Evolutionary conservation across 495 filamentous ascomycete species (phyloP).

Genomic region (Lasiosphaeria miniovina): DNA sequence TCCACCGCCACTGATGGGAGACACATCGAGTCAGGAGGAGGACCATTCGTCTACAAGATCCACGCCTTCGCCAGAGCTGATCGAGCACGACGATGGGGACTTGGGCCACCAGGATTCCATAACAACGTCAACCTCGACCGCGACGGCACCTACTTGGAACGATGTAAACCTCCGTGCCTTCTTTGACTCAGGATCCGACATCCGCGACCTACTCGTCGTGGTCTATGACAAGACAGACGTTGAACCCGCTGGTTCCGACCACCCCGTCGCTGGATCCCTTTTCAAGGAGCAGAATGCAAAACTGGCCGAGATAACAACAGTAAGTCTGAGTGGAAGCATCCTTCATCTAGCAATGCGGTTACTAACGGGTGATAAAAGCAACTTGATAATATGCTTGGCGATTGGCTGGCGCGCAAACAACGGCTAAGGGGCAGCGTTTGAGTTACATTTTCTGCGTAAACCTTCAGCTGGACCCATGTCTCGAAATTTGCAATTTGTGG

Average conservation of each 20-base stretch:
- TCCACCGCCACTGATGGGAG: slow-evolving; percentile 60
- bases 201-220: slow-evolving; percentile 84
- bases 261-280: slow-evolving; percentile 75
- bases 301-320: slow-evolving; percentile 75
- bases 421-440: slow-evolving; percentile 44
- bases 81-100: slow-evolving; percentile 47
- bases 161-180: slow-evolving; percentile 82
- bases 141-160: slow-evolving; percentile 64
- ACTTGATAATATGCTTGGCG: slow-evolving; percentile 80
- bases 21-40: slow-evolving; percentile 63
- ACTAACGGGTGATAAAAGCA: slow-evolving; percentile 43
- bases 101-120: slow-evolving; percentile 42
- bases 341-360: slow-evolving; percentile 1
- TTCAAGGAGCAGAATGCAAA: slow-evolving; percentile 82
- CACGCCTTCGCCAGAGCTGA: slow-evolving; percentile 64
- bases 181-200: slow-evolving; percentile 87
- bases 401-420: slow-evolving; percentile 71
- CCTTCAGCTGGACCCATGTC: not conserved
- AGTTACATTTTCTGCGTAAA: slow-evolving; percentile 4
- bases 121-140: slow-evolving; percentile 42
- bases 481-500: not conserved
- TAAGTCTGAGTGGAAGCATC: slow-evolving; percentile 33
- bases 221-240: slow-evolving; percentile 87
- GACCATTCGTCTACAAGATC: slow-evolving; percentile 61
- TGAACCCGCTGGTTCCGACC: slow-evolving; percentile 69